These are phyloP conservation scores for Fusarium transvaalense DNA, from an alignment of 2,329 filamentous ascomycete genomes.

Conservation along the genomic window DNA sequence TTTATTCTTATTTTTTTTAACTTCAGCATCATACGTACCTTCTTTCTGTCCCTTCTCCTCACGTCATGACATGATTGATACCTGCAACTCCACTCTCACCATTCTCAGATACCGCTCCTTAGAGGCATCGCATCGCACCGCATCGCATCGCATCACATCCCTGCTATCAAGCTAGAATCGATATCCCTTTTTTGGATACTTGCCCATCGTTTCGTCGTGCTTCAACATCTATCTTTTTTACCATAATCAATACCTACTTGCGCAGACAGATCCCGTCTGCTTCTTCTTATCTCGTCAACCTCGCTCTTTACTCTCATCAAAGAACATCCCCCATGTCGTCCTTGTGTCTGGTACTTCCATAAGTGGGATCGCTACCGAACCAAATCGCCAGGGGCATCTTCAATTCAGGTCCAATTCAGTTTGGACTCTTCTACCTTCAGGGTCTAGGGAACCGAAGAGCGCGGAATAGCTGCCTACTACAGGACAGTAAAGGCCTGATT, in stretches of 20 bases:
- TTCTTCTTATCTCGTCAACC: conserved; percentile 11
- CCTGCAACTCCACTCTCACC: conserved; percentile 22
- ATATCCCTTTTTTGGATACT: conserved; percentile 26
- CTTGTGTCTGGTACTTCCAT: conserved; percentile 38
- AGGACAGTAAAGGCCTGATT: conserved; percentile 6
- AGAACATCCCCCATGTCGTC: conserved; percentile 32
- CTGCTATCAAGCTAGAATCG: conserved; percentile 12
- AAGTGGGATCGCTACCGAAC: conserved; percentile 47
- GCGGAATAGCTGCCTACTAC: conserved; percentile 23
- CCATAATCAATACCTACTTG: conserved; percentile 33
- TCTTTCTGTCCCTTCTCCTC: conserved; percentile 7
- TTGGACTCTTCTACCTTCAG: conserved; percentile 20
- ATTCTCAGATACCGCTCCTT: conserved; percentile 14
- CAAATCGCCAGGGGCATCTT: conserved; percentile 40
- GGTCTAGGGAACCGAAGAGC: neutral
- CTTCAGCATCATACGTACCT: neutral
- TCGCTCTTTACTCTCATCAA: conserved; percentile 12
- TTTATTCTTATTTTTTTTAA: neutral
- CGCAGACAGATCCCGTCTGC: conserved; percentile 3
- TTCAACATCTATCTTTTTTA: conserved; percentile 9
- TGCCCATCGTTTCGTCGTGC: conserved; percentile 2
- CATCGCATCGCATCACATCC: conserved; percentile 4
- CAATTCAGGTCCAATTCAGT: conserved; percentile 24
- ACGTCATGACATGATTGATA: conserved; percentile 3
- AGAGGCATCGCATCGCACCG: conserved; percentile 2